Base-by-base conservation (phyloP, 2,329 filamentous ascomycete genomes). In the Arthroderma sp. region DNA sequence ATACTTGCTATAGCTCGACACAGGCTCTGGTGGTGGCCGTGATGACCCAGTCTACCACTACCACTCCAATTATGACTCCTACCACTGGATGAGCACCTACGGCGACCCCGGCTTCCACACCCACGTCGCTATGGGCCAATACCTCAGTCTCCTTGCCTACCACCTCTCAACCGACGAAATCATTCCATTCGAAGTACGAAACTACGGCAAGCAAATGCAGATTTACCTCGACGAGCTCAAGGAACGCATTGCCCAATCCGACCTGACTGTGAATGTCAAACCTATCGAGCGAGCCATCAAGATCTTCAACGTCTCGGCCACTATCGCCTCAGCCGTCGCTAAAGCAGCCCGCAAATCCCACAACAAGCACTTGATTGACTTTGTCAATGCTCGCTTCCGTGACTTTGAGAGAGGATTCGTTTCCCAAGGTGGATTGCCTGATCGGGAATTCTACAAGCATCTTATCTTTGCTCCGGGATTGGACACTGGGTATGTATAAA, bases 61-160 rank as follows among this genome's bases (percentile, higher is more conserved):
- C 52, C 68, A 72, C 51, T 66, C 62, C 29, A 63, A 64, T 52
- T 72, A 72, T 57, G 57, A 72, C 49, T 57, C 61, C 30, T 72
- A 70, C 48, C 63, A 68, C 47, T 75, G 72, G 72, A 74, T 75
- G 70, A 51, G 57, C 0, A 67, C 60, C 0, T 74, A 65, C 46
- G 72, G 69, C 4, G 72, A 75, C 51, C 69, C 69, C 0, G 70
- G 66, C 2, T 74, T 72, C 53, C 55, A 61, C 38, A 63, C 66
- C 1, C 72, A 75, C 51, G 63, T 64, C 5, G 68, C 66, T 2
- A 70, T 75, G 50, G 70, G 69, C 4, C 68, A 72, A 45, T 68
- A 64, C 45, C 52, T 69, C 3, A 57, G 64, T 0, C 57, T 71
- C 5, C 55, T 71, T 4, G 55, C 63, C 3, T 68, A 68, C 49